Conservation (phyloP, 2,329 filamentous ascomycete genomes). For the Scedosporium minutisporum region DNA sequence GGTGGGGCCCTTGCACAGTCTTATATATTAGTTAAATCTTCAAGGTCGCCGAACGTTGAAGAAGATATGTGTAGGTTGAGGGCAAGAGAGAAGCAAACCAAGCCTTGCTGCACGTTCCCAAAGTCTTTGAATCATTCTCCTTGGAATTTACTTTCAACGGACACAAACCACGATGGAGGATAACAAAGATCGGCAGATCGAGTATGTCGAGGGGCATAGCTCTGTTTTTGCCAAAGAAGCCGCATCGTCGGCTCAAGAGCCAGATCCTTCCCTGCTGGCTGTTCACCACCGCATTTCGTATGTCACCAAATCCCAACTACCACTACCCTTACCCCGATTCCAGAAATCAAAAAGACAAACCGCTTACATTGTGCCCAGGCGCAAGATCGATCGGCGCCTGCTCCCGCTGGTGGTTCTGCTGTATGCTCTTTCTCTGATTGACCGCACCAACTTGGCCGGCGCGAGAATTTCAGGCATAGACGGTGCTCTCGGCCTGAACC, state of each 20-base stretch:
- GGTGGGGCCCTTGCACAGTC: too few relatives aligned
- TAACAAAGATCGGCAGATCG: background rate
- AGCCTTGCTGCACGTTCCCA: too few relatives aligned
- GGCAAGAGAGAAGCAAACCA: too few relatives aligned
- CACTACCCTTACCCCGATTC: too few relatives aligned
- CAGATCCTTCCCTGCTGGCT: background rate
- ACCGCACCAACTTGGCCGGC: background rate
- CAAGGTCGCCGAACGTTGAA: too few relatives aligned
- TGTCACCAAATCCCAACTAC: background rate
- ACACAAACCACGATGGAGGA: background rate
- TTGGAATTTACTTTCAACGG: background rate
- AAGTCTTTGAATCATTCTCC: too few relatives aligned
- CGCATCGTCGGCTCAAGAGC: background rate
- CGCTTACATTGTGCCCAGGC: background rate
- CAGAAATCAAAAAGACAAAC: background rate
- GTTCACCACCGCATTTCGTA: background rate
- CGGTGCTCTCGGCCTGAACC: background rate
- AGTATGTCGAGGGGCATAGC: background rate
- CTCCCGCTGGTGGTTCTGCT: background rate
- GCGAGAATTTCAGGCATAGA: background rate
- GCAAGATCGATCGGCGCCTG: background rate
- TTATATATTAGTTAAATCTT: too few relatives aligned
- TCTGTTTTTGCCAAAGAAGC: background rate
- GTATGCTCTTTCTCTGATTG: background rate
- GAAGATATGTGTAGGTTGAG: too few relatives aligned